These are phyloP conservation scores for Mycosphaerelloides madeirae DNA, from an alignment of 2,329 filamentous ascomycete genomes.

Conservation along the genomic window DNA sequence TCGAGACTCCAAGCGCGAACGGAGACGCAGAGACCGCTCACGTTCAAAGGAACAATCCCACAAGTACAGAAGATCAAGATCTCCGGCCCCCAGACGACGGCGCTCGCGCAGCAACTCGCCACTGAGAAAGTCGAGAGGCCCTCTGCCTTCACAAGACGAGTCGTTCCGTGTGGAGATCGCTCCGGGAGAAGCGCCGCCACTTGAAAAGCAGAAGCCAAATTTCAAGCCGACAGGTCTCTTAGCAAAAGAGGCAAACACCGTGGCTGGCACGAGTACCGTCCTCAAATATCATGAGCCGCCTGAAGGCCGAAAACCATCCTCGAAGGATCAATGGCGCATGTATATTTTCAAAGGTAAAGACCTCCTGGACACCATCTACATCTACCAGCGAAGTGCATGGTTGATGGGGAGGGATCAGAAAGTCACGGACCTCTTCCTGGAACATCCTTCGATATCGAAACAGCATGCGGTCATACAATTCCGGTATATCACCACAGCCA, in stretches of 20 bases:
- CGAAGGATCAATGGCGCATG: conserved; percentile 76
- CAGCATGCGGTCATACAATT: conserved; percentile 94
- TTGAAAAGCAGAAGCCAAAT: conserved; percentile 81
- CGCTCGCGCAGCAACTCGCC: conserved; percentile 35
- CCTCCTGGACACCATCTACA: conserved; percentile 73
- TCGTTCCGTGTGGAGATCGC: conserved; percentile 35
- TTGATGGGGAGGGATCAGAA: conserved; percentile 74
- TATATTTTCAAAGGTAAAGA: conserved; percentile 84
- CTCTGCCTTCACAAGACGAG: conserved; percentile 45
- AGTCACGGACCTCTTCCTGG: conserved; percentile 62
- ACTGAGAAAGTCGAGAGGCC: conserved; percentile 37
- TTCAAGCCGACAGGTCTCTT: conserved; percentile 74
- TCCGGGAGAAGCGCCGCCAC: conserved; percentile 28
- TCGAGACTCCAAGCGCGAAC: conserved; percentile 11
- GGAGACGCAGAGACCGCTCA: conserved; percentile 21
- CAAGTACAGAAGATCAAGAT: conserved; percentile 23
- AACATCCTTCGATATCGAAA: not conserved
- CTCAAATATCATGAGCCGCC: conserved; percentile 95
- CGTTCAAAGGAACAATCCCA: conserved; percentile 21
- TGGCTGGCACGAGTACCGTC: conserved; percentile 69
- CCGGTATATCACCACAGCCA: conserved; percentile 72
- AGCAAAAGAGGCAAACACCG: conserved; percentile 81
- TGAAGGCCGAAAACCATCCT: conserved; percentile 81
- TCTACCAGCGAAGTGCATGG: conserved; percentile 80
- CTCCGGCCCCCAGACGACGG: conserved; percentile 30